These are phyloP conservation scores for Umbelopsis sp. DNA, from an alignment of 371 early-diverging fungal genomes.

Conservation along the genomic window DNA sequence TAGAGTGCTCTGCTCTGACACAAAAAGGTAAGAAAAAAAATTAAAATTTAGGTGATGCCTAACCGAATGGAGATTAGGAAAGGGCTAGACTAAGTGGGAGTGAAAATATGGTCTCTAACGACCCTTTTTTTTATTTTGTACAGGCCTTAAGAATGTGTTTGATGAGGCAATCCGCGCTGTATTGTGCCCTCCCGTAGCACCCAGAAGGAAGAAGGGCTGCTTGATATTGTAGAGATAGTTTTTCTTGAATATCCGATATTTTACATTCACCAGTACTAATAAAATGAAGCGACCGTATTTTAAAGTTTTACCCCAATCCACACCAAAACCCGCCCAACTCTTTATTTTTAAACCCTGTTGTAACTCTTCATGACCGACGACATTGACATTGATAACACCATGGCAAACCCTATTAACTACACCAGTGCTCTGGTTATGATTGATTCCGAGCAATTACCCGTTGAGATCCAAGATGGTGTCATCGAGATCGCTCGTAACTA, in stretches of 20 bases:
- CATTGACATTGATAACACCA: constrained; percentile 6
- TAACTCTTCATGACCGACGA: constrained; percentile 4
- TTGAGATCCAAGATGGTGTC: constrained; percentile 64
- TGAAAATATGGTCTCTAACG: no score
- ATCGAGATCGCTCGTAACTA: constrained; percentile 57
- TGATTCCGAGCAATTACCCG: constrained; percentile 54
- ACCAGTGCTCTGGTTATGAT: constrained; percentile 46
- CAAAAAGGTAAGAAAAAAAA: constrained; percentile 69
- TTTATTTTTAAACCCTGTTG: background rate
- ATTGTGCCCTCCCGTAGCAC: constrained; percentile 67
- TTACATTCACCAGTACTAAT: constrained; percentile 14
- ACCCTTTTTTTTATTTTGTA: background rate
- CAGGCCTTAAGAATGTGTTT: constrained; percentile 94
- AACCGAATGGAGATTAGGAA: no score
- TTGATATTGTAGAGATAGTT: constrained; percentile 60
- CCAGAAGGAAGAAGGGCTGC: constrained; percentile 72
- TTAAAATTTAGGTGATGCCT: no score
- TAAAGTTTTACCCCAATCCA: background rate
- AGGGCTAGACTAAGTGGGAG: background rate
- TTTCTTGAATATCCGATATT: constrained; percentile 16
- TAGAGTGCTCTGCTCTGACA: constrained; percentile 98
- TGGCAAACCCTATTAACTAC: constrained; percentile 19
- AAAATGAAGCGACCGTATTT: constrained; percentile 10
- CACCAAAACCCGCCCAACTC: background rate
- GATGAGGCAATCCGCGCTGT: constrained; percentile 98